A percentile compares a stretch with the other conserved stretches of the same genome.
phyloP scores from a whole-genome alignment of 441 rosid genomes.

The Lepidium campestre region DNA sequence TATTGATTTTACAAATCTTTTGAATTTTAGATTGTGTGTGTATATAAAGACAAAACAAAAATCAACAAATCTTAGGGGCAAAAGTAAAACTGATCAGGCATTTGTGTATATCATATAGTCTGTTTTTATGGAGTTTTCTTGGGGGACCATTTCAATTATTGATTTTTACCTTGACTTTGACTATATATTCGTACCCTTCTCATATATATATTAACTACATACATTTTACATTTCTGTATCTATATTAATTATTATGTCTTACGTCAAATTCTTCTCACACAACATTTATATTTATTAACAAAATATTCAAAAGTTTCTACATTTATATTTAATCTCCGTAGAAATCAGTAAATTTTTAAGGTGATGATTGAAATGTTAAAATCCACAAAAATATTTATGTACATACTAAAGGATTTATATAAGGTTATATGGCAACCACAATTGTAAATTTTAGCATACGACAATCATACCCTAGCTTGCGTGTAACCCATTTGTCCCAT shows the following conservation, averaged over 20 bases:
- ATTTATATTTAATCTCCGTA: background rate
- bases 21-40: background rate
- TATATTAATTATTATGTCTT: background rate
- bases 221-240: background rate
- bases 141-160: slow-evolving; percentile 22
- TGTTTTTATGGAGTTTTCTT: slow-evolving; percentile 2
- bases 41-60: slow-evolving; percentile 4
- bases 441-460: background rate
- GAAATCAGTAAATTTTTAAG: background rate
- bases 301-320: background rate
- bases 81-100: too few species aligned
- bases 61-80: background rate
- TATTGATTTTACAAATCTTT: background rate
- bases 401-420: too few species aligned
- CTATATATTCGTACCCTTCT: background rate
- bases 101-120: too few species aligned
- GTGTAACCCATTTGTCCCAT: background rate
- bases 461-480: background rate
- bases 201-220: background rate
- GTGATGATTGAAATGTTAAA: background rate
- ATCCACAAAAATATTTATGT: background rate
- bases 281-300: background rate
- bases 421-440: too few species aligned
- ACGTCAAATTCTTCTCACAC: background rate
- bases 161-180: slow-evolving; percentile 15